phyloP scores from a whole-genome alignment of 108 stramenopile genomes.

The Cyclostephanos invisitatus region DNA sequence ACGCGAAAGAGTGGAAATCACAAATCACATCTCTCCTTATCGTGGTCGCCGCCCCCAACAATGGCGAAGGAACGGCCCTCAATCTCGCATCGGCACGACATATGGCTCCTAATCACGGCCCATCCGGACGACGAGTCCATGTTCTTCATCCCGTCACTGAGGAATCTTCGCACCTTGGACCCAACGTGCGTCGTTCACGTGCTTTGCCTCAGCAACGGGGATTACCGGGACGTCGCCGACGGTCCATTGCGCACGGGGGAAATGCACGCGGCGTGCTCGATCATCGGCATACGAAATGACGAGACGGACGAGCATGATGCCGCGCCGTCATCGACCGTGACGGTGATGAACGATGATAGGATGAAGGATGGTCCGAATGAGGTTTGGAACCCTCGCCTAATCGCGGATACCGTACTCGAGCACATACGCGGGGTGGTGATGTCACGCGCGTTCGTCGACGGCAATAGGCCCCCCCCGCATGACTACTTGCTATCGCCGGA shows the following conservation, averaged over 20 bases:
- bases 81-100: conserved; percentile 15
- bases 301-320: background rate
- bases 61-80: conserved; percentile 5
- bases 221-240: conserved; percentile 59
- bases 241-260: conserved; percentile 68
- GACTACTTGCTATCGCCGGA: background rate
- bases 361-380: conserved; percentile 53
- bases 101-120: conserved; percentile 47
- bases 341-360: conserved; percentile 27
- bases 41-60: too few species aligned
- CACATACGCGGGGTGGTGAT: conserved; percentile 6
- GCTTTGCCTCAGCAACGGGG: conserved; percentile 80
- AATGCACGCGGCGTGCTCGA: conserved; percentile 46
- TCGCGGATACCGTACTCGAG: conserved; percentile 28
- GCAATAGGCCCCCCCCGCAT: background rate
- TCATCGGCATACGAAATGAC: conserved; percentile 43
- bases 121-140: conserved; percentile 69
- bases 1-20: too few species aligned
- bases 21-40: too few species aligned
- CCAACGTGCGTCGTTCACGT: conserved; percentile 31
- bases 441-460: background rate
- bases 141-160: conserved; percentile 79
- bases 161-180: conserved; percentile 6
- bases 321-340: conserved; percentile 5
- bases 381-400: conserved; percentile 42